Percentiles rank a stretch among this genome's conserved stretches.
phyloP scores from a whole-genome alignment of 805 yeast species.

The Kodamaea kaohsiungensis region DNA sequence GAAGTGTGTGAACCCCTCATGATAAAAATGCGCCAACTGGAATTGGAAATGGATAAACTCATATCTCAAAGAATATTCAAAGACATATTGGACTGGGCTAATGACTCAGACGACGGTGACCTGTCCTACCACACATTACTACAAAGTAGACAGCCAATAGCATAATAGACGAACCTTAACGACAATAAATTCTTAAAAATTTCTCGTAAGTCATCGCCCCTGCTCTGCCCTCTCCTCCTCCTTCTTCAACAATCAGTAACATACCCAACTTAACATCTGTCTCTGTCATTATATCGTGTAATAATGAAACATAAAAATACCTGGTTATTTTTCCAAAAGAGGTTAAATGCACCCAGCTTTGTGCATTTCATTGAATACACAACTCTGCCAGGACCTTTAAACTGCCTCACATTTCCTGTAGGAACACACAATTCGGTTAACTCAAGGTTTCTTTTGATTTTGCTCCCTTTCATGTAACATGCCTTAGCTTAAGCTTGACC shows the following conservation, averaged over 20 bases:
- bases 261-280: background rate
- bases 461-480: background rate
- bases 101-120: slow-evolving; percentile 45
- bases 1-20: slow-evolving; percentile 79
- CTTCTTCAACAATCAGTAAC: background rate
- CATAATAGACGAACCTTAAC: background rate
- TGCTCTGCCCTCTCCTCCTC: background rate
- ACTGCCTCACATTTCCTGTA: background rate
- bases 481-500: background rate
- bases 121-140: slow-evolving; percentile 14
- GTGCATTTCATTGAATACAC: background rate
- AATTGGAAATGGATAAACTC: slow-evolving; percentile 54
- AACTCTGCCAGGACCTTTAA: background rate
- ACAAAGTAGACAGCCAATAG: slow-evolving; percentile 3
- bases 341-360: background rate
- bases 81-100: slow-evolving; percentile 68
- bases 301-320: background rate
- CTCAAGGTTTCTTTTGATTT: background rate
- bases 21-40: slow-evolving; percentile 58
- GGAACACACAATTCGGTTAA: background rate
- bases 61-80: slow-evolving; percentile 57
- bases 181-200: background rate
- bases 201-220: background rate
- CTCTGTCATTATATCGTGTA: background rate
- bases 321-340: background rate